Base-by-base conservation (phyloP, 2,329 filamentous ascomycete genomes). In the Mycosphaerella sp. region DNA sequence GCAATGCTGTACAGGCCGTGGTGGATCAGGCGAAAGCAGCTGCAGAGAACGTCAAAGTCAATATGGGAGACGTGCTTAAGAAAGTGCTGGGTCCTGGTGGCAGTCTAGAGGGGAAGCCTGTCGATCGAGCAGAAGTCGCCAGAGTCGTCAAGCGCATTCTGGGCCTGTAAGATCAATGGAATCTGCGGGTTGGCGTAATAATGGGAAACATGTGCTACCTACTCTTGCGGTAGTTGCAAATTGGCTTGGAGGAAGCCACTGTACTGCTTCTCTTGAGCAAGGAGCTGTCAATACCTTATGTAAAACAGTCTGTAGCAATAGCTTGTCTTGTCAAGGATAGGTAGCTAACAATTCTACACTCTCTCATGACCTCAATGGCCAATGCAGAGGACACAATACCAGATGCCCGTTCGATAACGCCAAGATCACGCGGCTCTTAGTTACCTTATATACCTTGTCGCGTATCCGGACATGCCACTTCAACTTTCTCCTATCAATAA, bases 11-110 rank as follows among this genome's bases (percentile, higher is more conserved):
- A 14, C 67, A 71, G 49, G 71, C 70, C 27, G 75, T 77, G 2
- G 69, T 86, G 17, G 73, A 75, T 25, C 73, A 71, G 28, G 68
- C 80, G 50, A 75, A 73, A 61, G 53, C 55, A 4, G 61, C 56
- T 21, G 70, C 68, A 25, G 75, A 75, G 16, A 77, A 74, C 32
- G 61, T 61, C 35, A 80, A 80, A 66, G 63, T 73, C 12, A 67
- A 75, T 43, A 68, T 82, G 56, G 82, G 84, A 3, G 75, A 79
- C 50, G 75, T 85, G 8, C 79, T 89, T 77, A 85, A 81, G 72
- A 75, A 71, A 55, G 66, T 86, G 9, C 68, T 80, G 10, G 67
- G 66, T 46, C 70, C 70, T 39, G 73, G 75, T 27, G 72, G 75
- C 6, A 76, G 72, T 3, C 69, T 87, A 25, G 79, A 82, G 52